Percentiles rank a stretch among this genome's conserved stretches.
Conservation (phyloP, 495 filamentous ascomycete genomes). For the Penicillium dipodomyicola region DNA sequence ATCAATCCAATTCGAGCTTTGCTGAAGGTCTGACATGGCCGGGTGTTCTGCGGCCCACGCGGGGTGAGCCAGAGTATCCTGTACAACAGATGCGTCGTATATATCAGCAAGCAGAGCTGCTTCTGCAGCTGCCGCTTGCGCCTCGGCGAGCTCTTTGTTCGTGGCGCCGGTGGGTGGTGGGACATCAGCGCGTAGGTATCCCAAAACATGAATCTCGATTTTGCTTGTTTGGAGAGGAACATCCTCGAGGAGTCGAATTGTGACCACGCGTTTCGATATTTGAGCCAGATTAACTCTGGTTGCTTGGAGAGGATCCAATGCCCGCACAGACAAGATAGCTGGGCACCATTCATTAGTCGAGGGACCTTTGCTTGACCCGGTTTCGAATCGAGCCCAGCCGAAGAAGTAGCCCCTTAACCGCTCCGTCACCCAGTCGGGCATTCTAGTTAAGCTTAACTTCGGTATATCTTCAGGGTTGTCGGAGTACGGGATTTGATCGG, state of each 20-base stretch:
- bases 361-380: constrained; percentile 19
- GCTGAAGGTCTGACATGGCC: constrained; percentile 14
- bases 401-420: constrained; percentile 60
- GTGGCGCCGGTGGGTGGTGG: constrained; percentile 26
- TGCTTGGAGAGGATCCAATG: constrained; percentile 39
- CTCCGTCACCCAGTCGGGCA: constrained; percentile 46
- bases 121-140: constrained; percentile 35
- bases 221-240: constrained; percentile 34
- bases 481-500: constrained; percentile 38
- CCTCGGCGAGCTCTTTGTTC: constrained; percentile 28
- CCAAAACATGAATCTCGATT: constrained; percentile 55
- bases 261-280: constrained; percentile 40
- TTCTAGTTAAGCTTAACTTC: constrained; percentile 31
- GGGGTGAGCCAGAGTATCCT: constrained; percentile 51
- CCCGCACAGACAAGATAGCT: constrained; percentile 47
- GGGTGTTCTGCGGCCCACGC: constrained; percentile 50
- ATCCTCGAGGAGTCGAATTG: constrained; percentile 49
- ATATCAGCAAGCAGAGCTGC: constrained; percentile 41
- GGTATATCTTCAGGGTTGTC: constrained; percentile 8
- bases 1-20: constrained; percentile 32
- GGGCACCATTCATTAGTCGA: constrained; percentile 46
- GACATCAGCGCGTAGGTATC: constrained; percentile 36
- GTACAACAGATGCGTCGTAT: constrained; percentile 49
- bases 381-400: constrained; percentile 53
- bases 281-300: constrained; percentile 37